Evolutionary conservation across 768 basidiomycete genomes (phyloP), one percentile per base, ranked within the genome.

Genomic region (Russula brevipes): DNA sequence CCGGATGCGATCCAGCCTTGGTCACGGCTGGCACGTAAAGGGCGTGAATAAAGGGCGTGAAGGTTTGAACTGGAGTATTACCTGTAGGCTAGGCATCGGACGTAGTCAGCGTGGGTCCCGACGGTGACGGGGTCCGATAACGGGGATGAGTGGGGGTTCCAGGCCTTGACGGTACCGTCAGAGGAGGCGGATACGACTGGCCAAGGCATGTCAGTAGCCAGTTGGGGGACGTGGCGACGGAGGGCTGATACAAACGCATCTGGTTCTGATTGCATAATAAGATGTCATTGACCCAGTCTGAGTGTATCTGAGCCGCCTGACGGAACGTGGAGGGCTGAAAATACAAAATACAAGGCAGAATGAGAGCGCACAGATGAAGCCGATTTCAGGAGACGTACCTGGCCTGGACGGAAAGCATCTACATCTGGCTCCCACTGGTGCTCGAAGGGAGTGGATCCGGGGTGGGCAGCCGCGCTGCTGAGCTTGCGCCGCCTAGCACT

Each of bases 271-370:
- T 95, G 76, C 91, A 94, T 17, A 99, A 80, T 3, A 94, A 71
- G 52, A 98, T 84, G 69, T 98, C 96, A 71, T 97, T 99, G 41
- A 98, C 85, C 96, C 96, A 99, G 75, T 98, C 95, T 1, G 86
- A 87, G 72, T 98, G 94, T 5, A 85, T 82, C 72, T 98, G 94
- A 9, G 87, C 86, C 61, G 86, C 88, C 73, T 98, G 95, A 36
- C 96, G 82, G 72, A 97, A 98, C 24, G 80, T 78, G 33, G 85
- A 81, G 31, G 75, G 73, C 82, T 85, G 57, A 4, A 63, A 57
- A 24, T 14, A 42, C 16, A 14, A 42, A 11, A 57, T 45, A 16
- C 45, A 60, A 54, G 51, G 38, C 5, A 4, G 24, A 19, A 9
- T 33, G 33, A 52, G n/a, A 24, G 6, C 30, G 33, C 33, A 38